Conservation (phyloP, 306 rosid genomes). For the Psophocarpus tetragonolobus region DNA sequence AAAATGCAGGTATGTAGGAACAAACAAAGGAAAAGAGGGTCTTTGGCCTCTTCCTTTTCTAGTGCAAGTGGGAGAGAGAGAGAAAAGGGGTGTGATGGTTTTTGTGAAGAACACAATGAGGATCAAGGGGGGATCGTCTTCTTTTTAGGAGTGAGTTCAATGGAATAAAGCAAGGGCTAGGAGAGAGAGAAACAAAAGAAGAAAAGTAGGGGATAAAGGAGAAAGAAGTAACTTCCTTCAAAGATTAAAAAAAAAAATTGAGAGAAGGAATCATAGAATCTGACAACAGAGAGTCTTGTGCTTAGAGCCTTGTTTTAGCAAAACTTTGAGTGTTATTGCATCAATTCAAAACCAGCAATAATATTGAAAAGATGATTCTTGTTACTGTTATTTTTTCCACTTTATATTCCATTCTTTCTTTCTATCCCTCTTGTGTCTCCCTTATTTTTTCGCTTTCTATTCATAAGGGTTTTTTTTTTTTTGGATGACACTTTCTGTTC, state of each 20-base stretch:
- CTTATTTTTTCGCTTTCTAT: conserved; percentile 2
- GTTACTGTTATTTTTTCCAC: conserved; percentile 26
- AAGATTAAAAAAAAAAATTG: conserved; percentile 47
- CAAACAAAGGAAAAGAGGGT: conserved; percentile 61
- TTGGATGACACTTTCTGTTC: background rate
- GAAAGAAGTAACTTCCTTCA: conserved; percentile 75
- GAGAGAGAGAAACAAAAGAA: conserved; percentile 38
- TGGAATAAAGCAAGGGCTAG: conserved; percentile 68
- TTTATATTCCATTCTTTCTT: conserved; percentile 30
- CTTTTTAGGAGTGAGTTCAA: conserved; percentile 73
- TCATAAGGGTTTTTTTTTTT: background rate
- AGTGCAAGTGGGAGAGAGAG: conserved; percentile 18
- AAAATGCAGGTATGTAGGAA: conserved; percentile 45
- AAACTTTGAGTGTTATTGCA: conserved; percentile 43
- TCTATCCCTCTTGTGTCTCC: conserved; percentile 5
- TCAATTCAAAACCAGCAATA: conserved; percentile 60
- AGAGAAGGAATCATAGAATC: conserved; percentile 70
- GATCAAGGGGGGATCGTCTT: conserved; percentile 72
- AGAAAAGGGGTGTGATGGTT: conserved; percentile 45
- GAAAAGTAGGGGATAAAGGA: conserved; percentile 51
- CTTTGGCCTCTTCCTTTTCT: conserved; percentile 63
- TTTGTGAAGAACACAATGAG: conserved; percentile 75
- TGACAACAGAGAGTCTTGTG: conserved; percentile 77
- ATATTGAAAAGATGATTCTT: conserved; percentile 60
- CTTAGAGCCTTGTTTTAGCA: conserved; percentile 55